phyloP scores from a whole-genome alignment of 257 asterid species.

The Solanum tarijense region DNA sequence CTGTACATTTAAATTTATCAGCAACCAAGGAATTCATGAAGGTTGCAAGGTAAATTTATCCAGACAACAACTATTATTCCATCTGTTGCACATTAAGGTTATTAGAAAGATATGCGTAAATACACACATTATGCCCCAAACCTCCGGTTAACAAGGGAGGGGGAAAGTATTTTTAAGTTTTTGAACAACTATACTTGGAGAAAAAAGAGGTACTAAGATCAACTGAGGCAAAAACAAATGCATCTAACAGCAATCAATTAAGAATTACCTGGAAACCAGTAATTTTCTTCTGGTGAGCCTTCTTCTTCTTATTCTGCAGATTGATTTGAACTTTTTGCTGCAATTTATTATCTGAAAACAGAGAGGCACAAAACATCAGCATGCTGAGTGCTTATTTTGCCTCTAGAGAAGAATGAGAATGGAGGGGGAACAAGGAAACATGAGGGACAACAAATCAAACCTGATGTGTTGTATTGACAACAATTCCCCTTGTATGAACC shows the following conservation, averaged over 20 bases:
- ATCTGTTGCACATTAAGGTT: not conserved
- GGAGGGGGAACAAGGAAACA: not conserved
- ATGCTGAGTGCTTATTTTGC: constrained; percentile 1
- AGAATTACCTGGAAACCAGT: constrained; percentile 89
- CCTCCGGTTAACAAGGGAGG: not conserved
- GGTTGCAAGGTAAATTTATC: not conserved
- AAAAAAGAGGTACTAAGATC: not conserved
- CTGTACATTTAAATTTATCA: constrained; percentile 35
- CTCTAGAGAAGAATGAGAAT: not conserved
- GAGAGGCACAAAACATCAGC: constrained; percentile 1
- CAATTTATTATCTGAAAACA: constrained; percentile 63
- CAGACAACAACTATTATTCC: not conserved
- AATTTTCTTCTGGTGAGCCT: constrained; percentile 89
- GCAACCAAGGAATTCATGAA: constrained; percentile 3
- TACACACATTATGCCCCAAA: not conserved
- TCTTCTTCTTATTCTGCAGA: constrained; percentile 89
- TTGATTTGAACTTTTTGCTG: constrained; percentile 65
- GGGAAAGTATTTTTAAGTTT: not conserved
- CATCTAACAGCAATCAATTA: not conserved
- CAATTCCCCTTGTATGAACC: constrained; percentile 99
- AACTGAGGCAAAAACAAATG: not conserved
- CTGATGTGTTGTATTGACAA: constrained; percentile 66
- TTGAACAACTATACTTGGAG: not conserved
- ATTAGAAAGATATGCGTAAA: not conserved
- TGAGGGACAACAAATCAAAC: constrained; percentile 21